phyloP scores from a whole-genome alignment of 1,139 yeast genomes.

The Zygosaccharomyces pseudobailii region DNA sequence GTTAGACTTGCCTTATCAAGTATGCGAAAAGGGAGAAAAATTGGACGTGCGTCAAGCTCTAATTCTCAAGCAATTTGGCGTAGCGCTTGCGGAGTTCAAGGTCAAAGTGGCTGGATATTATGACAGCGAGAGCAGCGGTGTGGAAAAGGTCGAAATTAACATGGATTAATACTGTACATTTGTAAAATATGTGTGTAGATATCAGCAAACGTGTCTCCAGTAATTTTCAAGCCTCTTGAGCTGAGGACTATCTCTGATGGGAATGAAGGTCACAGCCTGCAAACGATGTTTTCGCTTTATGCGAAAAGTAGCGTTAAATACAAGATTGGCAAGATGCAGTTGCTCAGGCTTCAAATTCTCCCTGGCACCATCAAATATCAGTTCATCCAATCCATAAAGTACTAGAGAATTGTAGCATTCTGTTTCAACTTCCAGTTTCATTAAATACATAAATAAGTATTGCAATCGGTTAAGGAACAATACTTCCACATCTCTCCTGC shows the following conservation, averaged over 20 bases:
- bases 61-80: conserved; percentile 89
- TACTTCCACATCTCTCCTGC: conserved; percentile 22
- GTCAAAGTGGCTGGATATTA: conserved; percentile 75
- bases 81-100: conserved; percentile 87
- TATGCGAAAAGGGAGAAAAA: conserved; percentile 73
- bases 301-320: conserved; percentile 23
- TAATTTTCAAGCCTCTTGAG: conserved; percentile 19
- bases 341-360: conserved; percentile 10
- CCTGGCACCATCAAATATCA: conserved; percentile 10
- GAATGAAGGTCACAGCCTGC: conserved; percentile 15
- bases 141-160: conserved; percentile 34
- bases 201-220: conserved; percentile 22
- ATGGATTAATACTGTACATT: conserved; percentile 23
- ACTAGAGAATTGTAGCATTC: conserved; percentile 20
- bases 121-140: conserved; percentile 46
- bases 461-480: conserved; percentile 29
- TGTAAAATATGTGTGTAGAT: conserved; percentile 11
- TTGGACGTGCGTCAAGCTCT: conserved; percentile 90
- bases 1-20: conserved; percentile 68
- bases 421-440: conserved; percentile 28
- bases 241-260: conserved; percentile 5
- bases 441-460: conserved; percentile 32
- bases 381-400: conserved; percentile 28
- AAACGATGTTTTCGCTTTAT: conserved; percentile 19
- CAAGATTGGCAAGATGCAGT: conserved; percentile 20